phyloP scores from a whole-genome alignment of 73 alveolate genomes.

The Paramecium caudatum region DNA sequence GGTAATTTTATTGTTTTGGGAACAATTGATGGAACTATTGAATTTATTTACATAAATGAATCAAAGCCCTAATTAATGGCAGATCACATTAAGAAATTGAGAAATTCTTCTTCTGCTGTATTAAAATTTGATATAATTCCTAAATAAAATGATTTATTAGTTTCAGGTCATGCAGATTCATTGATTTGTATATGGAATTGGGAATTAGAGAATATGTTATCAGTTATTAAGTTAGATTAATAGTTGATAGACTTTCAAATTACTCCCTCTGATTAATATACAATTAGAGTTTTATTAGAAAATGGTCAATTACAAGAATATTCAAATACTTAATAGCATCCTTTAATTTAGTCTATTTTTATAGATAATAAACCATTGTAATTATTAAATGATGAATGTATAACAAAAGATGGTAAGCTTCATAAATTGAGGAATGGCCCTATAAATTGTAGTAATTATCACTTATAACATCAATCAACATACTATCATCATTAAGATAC shows the following conservation, averaged over 20 bases:
- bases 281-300: background rate
- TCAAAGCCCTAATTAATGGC: background rate
- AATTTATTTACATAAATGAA: conserved; percentile 46
- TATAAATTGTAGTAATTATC: conserved; percentile 21
- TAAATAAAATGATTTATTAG: background rate
- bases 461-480: background rate
- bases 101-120: background rate
- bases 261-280: background rate
- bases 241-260: background rate
- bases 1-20: conserved; percentile 40
- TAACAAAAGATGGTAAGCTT: conserved; percentile 24
- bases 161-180: background rate
- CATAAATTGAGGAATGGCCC: conserved; percentile 22
- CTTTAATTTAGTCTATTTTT: background rate
- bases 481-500: conserved; percentile 47
- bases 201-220: conserved; percentile 21
- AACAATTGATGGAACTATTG: background rate
- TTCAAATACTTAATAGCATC: background rate
- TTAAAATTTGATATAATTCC: background rate
- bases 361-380: conserved; percentile 21
- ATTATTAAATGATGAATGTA: background rate
- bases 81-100: conserved; percentile 42
- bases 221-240: background rate
- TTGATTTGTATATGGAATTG: conserved; percentile 61
- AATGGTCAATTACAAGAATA: conserved; percentile 28